Evolutionary conservation across 257 asterid genomes (phyloP), one percentile per base, ranked within the genome.

Genomic region (Salvia rosmarinus): DNA sequence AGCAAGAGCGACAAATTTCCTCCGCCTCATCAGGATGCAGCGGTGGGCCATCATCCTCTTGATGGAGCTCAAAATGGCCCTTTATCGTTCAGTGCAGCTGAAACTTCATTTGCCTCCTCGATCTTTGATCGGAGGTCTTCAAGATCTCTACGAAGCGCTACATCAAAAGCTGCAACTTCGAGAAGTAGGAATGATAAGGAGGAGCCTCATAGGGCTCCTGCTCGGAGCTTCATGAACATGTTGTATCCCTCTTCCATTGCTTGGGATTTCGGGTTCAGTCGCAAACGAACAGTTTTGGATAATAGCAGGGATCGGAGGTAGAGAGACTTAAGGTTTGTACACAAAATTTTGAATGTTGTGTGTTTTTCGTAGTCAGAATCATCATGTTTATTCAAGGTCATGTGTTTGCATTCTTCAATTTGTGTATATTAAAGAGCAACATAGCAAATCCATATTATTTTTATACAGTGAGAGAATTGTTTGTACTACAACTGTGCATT

Each of bases 1-100:
- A 88, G 96, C 84, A 93, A 84, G 81, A 93, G 96, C 8, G 96
- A 88, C 64, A 90, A 93, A 80, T 93, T 93, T 28, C 98, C 98
- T 10, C 97, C 98, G 0, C 98, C 98, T 6, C 98, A 93, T 76
- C 88, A 87, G 68, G 98, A 93, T 78, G 98, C 85, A 57, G 88
- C 87, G 13, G 85, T 85, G 9, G 95, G 96, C 52, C 71, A 89
- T 79, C 85, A 89, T 78, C 85, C 77, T 16, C 82, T 75, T 2
- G 82, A 83, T 47, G 55, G 76, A 63, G 79, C 88, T 12, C 85
- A 75, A 40, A 83, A 75, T 10, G 85, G 83, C 35, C 85, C 94
- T 16, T 43, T 78, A 47, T 89, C 96, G 4, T 86, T 91, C 47
- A 67, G 74, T 43, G 76, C 76, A 70, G 76, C 83, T 0, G 88